phyloP scores from a whole-genome alignment of 202 grass and related monocot species.

The Musa balbisiana region DNA sequence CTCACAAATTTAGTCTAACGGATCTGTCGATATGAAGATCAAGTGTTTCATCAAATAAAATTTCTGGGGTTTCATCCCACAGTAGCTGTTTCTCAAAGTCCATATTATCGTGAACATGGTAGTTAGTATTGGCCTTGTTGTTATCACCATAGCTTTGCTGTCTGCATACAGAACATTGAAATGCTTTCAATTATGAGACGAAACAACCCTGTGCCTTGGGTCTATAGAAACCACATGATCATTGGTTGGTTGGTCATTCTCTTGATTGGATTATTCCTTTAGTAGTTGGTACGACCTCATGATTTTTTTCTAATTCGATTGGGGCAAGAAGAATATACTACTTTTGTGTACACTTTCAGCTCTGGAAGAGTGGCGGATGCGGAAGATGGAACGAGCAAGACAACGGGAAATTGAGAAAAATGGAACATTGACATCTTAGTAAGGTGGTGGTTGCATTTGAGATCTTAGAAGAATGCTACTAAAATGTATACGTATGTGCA shows the following conservation, averaged over 20 bases:
- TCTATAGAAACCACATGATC: too few species aligned
- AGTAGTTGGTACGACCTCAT: not conserved
- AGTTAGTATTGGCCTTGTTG: too few species aligned
- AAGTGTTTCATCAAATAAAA: too few species aligned
- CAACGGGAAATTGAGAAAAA: constrained; percentile 78
- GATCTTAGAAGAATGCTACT: not conserved
- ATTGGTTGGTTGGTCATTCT: not conserved
- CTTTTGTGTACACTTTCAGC: constrained; percentile 36
- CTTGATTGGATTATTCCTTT: not conserved
- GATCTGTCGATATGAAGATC: too few species aligned
- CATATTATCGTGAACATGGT: too few species aligned
- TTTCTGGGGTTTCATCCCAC: too few species aligned
- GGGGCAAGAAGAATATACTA: not conserved
- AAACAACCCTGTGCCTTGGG: too few species aligned
- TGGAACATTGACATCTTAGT: constrained; percentile 18
- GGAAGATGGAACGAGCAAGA: constrained; percentile 91
- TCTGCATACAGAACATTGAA: too few species aligned
- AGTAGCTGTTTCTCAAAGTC: too few species aligned
- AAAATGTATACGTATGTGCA: not conserved
- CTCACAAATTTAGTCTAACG: too few species aligned
- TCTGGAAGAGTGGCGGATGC: constrained; percentile 88
- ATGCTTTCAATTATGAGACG: too few species aligned
- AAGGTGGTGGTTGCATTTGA: not conserved
- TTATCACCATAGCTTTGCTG: too few species aligned
- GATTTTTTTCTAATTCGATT: not conserved